These are phyloP conservation scores for Cladosporium sp. DNA, from an alignment of 2,329 filamentous ascomycete genomes.

Conservation along the genomic window DNA sequence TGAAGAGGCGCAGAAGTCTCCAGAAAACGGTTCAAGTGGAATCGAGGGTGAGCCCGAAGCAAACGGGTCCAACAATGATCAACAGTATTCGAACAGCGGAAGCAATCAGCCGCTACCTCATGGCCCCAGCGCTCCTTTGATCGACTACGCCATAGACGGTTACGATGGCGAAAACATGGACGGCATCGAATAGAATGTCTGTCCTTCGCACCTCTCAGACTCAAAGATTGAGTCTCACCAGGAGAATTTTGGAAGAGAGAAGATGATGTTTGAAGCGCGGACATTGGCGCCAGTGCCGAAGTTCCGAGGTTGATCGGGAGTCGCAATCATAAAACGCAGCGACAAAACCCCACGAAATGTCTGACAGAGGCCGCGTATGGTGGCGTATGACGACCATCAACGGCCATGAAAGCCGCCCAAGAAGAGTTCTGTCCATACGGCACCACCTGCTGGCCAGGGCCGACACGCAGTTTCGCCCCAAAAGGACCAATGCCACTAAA, in stretches of 20 bases:
- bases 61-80: background rate
- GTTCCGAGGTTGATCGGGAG: background rate
- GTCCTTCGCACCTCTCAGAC: background rate
- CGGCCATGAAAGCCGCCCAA: too few relatives aligned
- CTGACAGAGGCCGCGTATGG: background rate
- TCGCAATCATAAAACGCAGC: background rate
- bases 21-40: background rate
- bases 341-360: background rate
- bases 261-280: background rate
- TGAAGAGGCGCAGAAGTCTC: background rate
- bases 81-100: background rate
- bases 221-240: background rate
- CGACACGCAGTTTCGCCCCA: background rate
- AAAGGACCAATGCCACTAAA: background rate
- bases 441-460: too few relatives aligned
- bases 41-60: background rate
- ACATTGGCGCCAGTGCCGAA: too few relatives aligned
- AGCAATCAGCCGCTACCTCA: background rate
- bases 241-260: background rate
- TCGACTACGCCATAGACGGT: background rate
- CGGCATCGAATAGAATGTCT: background rate
- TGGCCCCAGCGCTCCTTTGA: background rate
- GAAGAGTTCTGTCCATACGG: too few relatives aligned
- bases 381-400: background rate
- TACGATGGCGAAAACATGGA: conserved; percentile 1